Evolutionary conservation across 2,329 filamentous ascomycete species (phyloP), one percentile per base, ranked within the genome.

Genomic region (Sporothrix brasiliensis): DNA sequence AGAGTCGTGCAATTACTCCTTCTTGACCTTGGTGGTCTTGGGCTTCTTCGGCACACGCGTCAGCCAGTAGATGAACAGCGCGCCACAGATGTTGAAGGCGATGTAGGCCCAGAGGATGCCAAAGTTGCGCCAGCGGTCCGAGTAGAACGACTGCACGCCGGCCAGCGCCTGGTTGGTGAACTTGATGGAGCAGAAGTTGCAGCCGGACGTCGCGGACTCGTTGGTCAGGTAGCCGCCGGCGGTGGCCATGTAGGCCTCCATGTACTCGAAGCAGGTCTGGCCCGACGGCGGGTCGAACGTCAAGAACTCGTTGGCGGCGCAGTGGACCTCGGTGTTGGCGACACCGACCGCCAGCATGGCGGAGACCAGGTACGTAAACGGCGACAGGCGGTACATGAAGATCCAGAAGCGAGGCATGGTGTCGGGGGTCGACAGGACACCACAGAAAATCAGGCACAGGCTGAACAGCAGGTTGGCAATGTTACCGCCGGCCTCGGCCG

Each of bases 361-460:
- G 11, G 86, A 85, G 34, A 94, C 87, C 19, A 95, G 82, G 78
- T 97, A 97, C 0, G 91, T 94, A 75, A 97, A 91, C 0, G 93
- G 93, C 0, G 90, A 93, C 65, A 93, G 81, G 61, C 91, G 87
- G 80, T 94, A 94, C 89, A 93, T 92, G 83, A 93, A 93, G 75
- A 90, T 87, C 91, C 91, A 93, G 81, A 93, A 93, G 0, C 87
- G 84, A 0, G 91, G 90, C 1, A 93, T 82, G 0, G 83, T 82
- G 3, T 76, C 72, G 0, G 88, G 86, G 0, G 84, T 78, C 72
- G 89, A 87, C 69, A 92, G 80, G 3, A 92, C 89, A 76, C 74
- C 84, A 75, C 85, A 87, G 81, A 91, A 91, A 70, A 87, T 82
- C 50, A 88, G 80, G 73, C 82, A 85, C 77, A 91, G 83, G 34